These are phyloP conservation scores for Cyclotella sp. DNA, from an alignment of 108 stramenopile genomes.

Conservation along the genomic window DNA sequence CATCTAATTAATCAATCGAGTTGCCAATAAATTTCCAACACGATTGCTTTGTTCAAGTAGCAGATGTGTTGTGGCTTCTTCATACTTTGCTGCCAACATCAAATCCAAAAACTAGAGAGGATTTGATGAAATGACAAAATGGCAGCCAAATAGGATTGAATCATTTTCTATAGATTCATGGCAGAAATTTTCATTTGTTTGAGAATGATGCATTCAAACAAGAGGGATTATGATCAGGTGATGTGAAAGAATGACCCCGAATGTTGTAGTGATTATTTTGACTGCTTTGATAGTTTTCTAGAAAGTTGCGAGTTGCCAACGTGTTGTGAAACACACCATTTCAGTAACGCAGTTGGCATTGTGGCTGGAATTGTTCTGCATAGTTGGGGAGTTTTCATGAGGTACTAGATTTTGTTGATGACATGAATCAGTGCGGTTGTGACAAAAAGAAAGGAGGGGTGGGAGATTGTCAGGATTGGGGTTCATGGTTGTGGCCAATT, in stretches of 20 bases:
- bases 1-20: conserved; percentile 33
- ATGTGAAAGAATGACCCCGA: no score
- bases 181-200: not conserved
- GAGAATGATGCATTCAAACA: not conserved
- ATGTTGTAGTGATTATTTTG: not conserved
- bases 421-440: not conserved
- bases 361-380: not conserved
- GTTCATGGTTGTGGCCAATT: not conserved
- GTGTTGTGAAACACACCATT: not conserved
- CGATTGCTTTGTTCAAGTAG: not conserved
- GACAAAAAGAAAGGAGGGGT: conserved; percentile 32
- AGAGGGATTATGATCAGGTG: no score
- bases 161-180: not conserved
- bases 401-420: not conserved
- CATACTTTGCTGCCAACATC: not conserved
- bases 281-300: not conserved
- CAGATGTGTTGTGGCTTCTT: no score
- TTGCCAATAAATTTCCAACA: conserved; percentile 24
- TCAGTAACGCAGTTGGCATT: not conserved
- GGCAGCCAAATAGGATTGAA: not conserved
- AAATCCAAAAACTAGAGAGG: not conserved
- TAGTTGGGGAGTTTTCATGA: not conserved
- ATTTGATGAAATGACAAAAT: not conserved
- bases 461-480: conserved; percentile 31
- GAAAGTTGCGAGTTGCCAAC: not conserved